Evolutionary conservation across 2,329 filamentous ascomycete genomes (phyloP).

Genomic region (Aureobasidium pullulans): DNA sequence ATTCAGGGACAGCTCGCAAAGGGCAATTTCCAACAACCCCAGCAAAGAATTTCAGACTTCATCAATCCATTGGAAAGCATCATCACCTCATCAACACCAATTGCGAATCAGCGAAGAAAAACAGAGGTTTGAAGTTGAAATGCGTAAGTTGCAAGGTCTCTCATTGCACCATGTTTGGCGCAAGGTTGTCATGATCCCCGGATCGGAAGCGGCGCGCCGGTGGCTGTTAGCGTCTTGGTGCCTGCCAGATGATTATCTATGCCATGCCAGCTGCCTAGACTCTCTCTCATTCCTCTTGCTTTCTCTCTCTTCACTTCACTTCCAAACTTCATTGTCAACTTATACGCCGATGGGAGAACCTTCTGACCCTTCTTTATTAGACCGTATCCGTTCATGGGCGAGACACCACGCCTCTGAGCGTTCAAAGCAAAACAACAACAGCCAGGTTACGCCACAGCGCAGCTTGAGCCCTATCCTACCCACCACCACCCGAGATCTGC

Average conservation of each 20-base stretch:
- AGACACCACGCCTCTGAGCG: conserved; percentile 35
- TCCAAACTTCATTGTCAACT: conserved; percentile 15
- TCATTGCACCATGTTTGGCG: background rate
- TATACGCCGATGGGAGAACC: conserved; percentile 46
- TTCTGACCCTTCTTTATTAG: conserved; percentile 44
- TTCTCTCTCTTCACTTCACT: conserved; percentile 11
- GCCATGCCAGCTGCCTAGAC: background rate
- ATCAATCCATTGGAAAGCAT: background rate
- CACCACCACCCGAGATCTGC: conserved; percentile 16
- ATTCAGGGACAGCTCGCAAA: background rate
- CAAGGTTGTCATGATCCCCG: background rate
- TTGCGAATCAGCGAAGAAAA: background rate
- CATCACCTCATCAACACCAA: background rate
- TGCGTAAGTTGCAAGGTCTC: conserved; percentile 1
- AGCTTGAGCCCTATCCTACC: conserved; percentile 27
- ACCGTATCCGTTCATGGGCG: conserved; percentile 45
- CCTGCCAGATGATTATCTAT: conserved; percentile 1
- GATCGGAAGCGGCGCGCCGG: conserved; percentile 2
- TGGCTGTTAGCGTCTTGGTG: conserved; percentile 6
- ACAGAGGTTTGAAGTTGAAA: background rate
- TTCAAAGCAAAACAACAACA: conserved; percentile 15
- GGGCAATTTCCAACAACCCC: background rate
- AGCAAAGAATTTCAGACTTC: background rate
- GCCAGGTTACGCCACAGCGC: conserved; percentile 16
- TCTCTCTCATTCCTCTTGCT: conserved; percentile 4